Evolutionary conservation across 2,329 filamentous ascomycete species (phyloP), one percentile per base, ranked within the genome.

Genomic region (Alternaria sp.): DNA sequence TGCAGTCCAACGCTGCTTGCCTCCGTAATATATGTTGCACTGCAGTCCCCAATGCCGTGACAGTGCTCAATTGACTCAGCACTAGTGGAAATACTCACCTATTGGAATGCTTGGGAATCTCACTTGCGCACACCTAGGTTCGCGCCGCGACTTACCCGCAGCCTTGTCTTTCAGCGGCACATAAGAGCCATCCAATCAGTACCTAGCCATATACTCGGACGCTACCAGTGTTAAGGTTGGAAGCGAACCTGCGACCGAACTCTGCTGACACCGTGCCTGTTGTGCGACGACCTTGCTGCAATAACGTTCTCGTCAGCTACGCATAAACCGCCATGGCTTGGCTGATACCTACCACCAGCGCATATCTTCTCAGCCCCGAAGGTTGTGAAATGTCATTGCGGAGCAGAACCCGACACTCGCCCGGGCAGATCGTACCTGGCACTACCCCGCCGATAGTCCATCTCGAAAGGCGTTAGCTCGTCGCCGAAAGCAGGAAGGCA

Each of bases 141-240:
- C 55, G 64, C 47, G 61, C 57, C 60, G 61, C 59, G 57, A 57
- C 56, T 62, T 60, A 61, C 65, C 63, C 33, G 63, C 57, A 63
- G 63, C 14, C 50, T 25, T 37, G 57, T 47, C 47, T 47, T 53
- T 53, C 58, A 64, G 64, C 58, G 59, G 28, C 18, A 23, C 11
- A 15, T 18, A 61, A 54, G 18, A 41, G 30, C 46, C 44, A 33
- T 14, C 64, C 66, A 65, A 67, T 64, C 21, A 58, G 9, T 33
- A n/a, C 15, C 10, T 12, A 21, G 14, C 37, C 33, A 12, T 15
- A 23, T n/a, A 25, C 9, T 25, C 28, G 18, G 26, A 14, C 15
- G 37, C 25, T 49, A 49, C 30, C 14, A 33, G 15, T 14, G 18
- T 20, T 26, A 14, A 47, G 25, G 8, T 30, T 20, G 33, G 41